Base-by-base conservation (phyloP, 2,329 filamentous ascomycete species). In the Aspergillus costaricaensis region DNA sequence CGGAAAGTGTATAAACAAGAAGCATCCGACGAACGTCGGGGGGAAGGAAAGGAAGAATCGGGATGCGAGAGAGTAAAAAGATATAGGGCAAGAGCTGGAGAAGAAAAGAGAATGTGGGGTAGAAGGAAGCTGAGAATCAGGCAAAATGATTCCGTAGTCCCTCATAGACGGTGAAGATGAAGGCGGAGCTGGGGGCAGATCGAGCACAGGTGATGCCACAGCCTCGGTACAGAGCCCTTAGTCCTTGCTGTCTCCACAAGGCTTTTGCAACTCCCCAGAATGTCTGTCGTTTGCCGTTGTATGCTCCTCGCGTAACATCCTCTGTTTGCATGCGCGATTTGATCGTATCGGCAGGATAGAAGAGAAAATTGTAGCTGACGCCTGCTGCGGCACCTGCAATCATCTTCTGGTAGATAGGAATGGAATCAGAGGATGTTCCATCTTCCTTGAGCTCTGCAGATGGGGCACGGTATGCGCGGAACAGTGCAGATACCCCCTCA, bases 151-250 rank as follows among this genome's bases (percentile, higher is more conserved):
- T 83, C 79, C 92, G 92, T 75, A 99, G 77, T 14, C 88, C 90
- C 77, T 98, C 95, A 74, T 93, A 98, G 62, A 98, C 88, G 63
- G 95, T 93, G 72, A 99, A 99, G 62, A 99, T 99, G 72, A 98
- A 92, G 7, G 95, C 95, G n/a, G 93, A 97, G 76, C 93, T 97
- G 2, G 95, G 95, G 32, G 92, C 93, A 38, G 92, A 90, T 62
- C 95, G 86, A 32, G 88, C 82, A 49, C 95, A 92, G 0, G 95
- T 99, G 66, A 99, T 95, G 32, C 95, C 95, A 70, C 95, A 99
- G 3, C 95, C 95, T 56, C 94, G 87, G 75, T 99, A 99, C 74
- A 98, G 81, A 2, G 92, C 94, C 65, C 86, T 88, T 19, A 98
- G 61, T 0, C 95, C 95, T 61, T 93, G 88, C 69, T 92, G 86